A percentile compares a stretch with the other conserved stretches of the same genome.
Evolutionary conservation across 805 yeast species (phyloP).

Genomic region (Jamesozyma gamospora): DNA sequence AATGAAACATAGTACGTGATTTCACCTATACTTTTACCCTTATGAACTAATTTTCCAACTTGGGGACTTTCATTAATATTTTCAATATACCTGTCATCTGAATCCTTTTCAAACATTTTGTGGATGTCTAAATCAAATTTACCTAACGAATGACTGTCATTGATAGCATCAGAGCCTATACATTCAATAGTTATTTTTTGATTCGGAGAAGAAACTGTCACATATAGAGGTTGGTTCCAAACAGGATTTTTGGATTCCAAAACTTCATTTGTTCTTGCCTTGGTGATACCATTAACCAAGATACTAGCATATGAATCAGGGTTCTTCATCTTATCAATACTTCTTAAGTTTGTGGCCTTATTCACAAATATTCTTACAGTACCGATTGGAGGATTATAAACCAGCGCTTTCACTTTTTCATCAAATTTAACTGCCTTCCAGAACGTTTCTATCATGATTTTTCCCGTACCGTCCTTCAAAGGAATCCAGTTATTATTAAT

Average conservation of each 20-base stretch:
- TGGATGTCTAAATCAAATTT: slow-evolving; percentile 55
- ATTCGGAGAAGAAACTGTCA: slow-evolving; percentile 65
- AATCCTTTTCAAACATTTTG: slow-evolving; percentile 50
- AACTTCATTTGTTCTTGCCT: slow-evolving; percentile 59
- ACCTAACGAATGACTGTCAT: slow-evolving; percentile 76
- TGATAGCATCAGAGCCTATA: slow-evolving; percentile 68
- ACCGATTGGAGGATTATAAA: slow-evolving; percentile 84
- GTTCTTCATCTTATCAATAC: slow-evolving; percentile 52
- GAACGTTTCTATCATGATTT: slow-evolving; percentile 49
- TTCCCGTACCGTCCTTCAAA: slow-evolving; percentile 57
- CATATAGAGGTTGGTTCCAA: slow-evolving; percentile 71
- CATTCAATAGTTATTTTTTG: slow-evolving; percentile 74
- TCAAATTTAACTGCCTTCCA: slow-evolving; percentile 76
- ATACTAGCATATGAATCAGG: slow-evolving; percentile 67
- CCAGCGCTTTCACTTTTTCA: slow-evolving; percentile 54
- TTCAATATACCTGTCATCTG: slow-evolving; percentile 50
- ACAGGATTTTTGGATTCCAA: slow-evolving; percentile 63
- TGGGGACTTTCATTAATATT: slow-evolving; percentile 45
- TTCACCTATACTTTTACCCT: slow-evolving; percentile 68
- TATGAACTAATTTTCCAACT: slow-evolving; percentile 51
- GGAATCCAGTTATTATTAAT: slow-evolving; percentile 73
- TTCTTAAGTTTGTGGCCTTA: slow-evolving; percentile 60
- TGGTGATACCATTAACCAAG: slow-evolving; percentile 58
- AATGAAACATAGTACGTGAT: slow-evolving; percentile 64
- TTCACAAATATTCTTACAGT: slow-evolving; percentile 62